Conservation (phyloP, 257 asterid genomes). For the Rehmannia glutinosa region DNA sequence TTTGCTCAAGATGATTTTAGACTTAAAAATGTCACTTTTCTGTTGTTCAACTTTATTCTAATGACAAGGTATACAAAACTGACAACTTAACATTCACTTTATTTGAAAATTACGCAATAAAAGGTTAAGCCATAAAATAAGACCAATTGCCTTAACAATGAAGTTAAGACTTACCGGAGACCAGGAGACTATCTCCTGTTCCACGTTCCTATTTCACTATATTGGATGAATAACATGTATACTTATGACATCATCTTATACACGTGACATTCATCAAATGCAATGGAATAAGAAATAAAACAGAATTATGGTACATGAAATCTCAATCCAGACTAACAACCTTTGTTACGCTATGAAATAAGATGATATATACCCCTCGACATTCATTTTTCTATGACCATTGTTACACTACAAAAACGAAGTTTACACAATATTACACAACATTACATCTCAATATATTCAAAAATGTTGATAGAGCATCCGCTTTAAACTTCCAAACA, state of each 20-base stretch:
- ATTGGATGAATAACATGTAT: no score
- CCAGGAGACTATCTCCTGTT: no score
- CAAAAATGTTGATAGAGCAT: slow-evolving; percentile 27
- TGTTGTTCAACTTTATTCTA: background rate
- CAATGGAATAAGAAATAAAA: no score
- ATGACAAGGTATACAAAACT: background rate
- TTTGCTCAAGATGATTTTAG: no score
- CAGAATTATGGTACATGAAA: no score
- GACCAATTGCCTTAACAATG: background rate
- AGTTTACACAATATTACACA: background rate
- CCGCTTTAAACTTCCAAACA: slow-evolving; percentile 7
- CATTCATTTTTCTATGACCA: background rate
- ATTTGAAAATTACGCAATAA: background rate
- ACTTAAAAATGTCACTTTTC: background rate
- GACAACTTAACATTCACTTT: background rate
- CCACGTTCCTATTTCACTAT: no score
- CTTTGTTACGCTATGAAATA: no score
- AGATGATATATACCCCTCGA: no score
- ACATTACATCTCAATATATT: slow-evolving; percentile 18
- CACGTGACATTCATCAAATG: no score
- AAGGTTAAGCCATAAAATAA: no score
- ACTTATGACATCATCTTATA: no score
- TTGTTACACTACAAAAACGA: background rate
- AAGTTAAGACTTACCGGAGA: background rate
- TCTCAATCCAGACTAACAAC: no score